Percentiles rank a stretch among this genome's conserved stretches.
phyloP scores from a whole-genome alignment of 495 filamentous ascomycete species.

The Lasiosphaeris hirsuta region DNA sequence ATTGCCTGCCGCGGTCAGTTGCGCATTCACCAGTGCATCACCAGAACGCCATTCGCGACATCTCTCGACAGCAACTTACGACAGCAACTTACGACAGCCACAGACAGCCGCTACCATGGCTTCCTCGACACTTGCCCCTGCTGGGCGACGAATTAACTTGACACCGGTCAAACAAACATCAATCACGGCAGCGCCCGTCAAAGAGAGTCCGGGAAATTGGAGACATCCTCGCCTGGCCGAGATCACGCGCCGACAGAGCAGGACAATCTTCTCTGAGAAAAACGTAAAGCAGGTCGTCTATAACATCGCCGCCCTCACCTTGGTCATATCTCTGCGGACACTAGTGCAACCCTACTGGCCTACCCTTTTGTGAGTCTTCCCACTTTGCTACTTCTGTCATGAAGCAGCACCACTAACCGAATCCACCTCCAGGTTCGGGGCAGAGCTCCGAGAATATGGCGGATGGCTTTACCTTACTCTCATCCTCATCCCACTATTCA shows the following conservation, averaged over 20 bases:
- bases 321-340: constrained; percentile 35
- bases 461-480: constrained; percentile 38
- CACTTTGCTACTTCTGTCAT: background rate
- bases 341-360: constrained; percentile 24
- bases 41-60: too few relatives aligned
- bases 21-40: background rate
- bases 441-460: constrained; percentile 26
- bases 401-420: background rate
- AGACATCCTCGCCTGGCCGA: constrained; percentile 77
- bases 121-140: constrained; percentile 12
- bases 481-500: constrained; percentile 61
- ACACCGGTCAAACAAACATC: constrained; percentile 45
- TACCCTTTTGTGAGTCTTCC: constrained; percentile 19
- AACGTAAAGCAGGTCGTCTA: constrained; percentile 63
- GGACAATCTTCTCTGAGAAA: constrained; percentile 65
- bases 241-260: constrained; percentile 70
- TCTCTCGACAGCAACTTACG: background rate
- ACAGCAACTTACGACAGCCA: background rate
- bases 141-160: constrained; percentile 21
- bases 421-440: constrained; percentile 6
- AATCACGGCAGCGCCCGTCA: constrained; percentile 31
- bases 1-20: background rate
- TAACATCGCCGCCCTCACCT: constrained; percentile 56
- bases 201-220: constrained; percentile 72
- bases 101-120: constrained; percentile 18